phyloP scores from a whole-genome alignment of 176 grass and related monocot species.

The Ananas comosus region DNA sequence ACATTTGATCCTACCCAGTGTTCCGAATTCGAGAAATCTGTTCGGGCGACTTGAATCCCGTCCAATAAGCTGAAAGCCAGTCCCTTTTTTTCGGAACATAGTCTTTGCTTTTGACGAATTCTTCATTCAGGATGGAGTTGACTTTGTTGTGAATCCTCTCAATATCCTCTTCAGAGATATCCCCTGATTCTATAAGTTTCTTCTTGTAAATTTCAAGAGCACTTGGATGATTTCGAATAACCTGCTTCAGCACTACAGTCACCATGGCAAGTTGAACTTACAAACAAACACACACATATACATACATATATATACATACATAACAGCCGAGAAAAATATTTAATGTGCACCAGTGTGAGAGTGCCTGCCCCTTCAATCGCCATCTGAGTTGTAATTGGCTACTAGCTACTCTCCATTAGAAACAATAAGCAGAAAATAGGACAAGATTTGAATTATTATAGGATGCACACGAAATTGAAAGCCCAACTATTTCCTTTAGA shows the following conservation, averaged over 20 bases:
- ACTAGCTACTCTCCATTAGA: too few relatives aligned
- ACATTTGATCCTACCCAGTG: slow-evolving; percentile 50
- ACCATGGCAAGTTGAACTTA: neutral
- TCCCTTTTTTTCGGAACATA: slow-evolving; percentile 88
- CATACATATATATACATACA: neutral
- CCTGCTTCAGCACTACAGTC: slow-evolving; percentile 30
- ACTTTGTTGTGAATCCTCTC: slow-evolving; percentile 71
- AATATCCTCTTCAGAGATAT: slow-evolving; percentile 61
- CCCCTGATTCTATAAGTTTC: slow-evolving; percentile 52
- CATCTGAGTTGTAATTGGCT: too few relatives aligned
- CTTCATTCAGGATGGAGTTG: slow-evolving; percentile 73
- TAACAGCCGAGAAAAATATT: neutral
- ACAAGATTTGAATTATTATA: too few relatives aligned
- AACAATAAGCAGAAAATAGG: too few relatives aligned
- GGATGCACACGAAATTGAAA: too few relatives aligned
- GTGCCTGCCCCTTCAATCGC: too few relatives aligned
- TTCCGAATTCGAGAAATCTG: slow-evolving; percentile 87
- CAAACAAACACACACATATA: too few relatives aligned
- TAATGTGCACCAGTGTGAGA: too few relatives aligned
- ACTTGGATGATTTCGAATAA: slow-evolving; percentile 84
- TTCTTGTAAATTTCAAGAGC: slow-evolving; percentile 69
- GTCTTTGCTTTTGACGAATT: slow-evolving; percentile 79
- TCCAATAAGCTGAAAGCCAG: slow-evolving; percentile 92
- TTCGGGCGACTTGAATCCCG: slow-evolving; percentile 88
- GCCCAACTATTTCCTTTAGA: neutral